Base-by-base conservation (phyloP, 495 filamentous ascomycete species). In the Penicillium antarcticum region DNA sequence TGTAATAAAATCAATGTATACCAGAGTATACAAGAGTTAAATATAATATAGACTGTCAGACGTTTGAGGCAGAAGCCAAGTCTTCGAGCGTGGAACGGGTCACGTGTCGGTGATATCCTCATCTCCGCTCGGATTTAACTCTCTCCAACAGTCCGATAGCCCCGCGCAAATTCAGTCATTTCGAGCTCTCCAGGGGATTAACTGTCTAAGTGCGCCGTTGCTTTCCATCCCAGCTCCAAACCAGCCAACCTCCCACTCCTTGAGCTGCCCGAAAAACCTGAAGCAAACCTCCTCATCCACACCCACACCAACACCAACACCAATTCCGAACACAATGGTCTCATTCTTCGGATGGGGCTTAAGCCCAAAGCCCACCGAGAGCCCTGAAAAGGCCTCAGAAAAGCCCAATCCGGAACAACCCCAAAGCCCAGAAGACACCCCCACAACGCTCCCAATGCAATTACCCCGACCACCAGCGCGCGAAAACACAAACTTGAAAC, bases 401-500 rank as follows among this genome's bases (percentile, higher is more conserved):
- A 45, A 46, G 35, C 14, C 39, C 19, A 29, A 33, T 14, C 19
- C 51, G 6, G 36, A 45, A n/a, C 29, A 38, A 35, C 8, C 33
- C 12, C 37, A 48, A 34, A 24, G 12, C 31, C 48, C 32, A 14
- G 23, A 43, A 52, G 6, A 13, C 39, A 45, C 14, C 39, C 3
- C 48, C 60, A 42, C 32, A 55, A 52, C 43, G 26, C 26, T 29
- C 48, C 7, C 45, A 56, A 42, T 42, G 35, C 52, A 55, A 58
- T n/a, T 48, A 55, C 16, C 23, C 1, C 61, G 57, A 35, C 51
- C 21, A 42, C 24, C 61, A 26, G 9, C 37, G 13, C 42, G 46
- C 41, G 44, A 51, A 58, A 63, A 39, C 10, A 60, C 63, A 48
- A 74, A 68, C 60, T 59, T 67, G 35, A 76, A 75, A 52, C 70